Conservation (phyloP, 345 rosid genomes). For the Draba incana region DNA sequence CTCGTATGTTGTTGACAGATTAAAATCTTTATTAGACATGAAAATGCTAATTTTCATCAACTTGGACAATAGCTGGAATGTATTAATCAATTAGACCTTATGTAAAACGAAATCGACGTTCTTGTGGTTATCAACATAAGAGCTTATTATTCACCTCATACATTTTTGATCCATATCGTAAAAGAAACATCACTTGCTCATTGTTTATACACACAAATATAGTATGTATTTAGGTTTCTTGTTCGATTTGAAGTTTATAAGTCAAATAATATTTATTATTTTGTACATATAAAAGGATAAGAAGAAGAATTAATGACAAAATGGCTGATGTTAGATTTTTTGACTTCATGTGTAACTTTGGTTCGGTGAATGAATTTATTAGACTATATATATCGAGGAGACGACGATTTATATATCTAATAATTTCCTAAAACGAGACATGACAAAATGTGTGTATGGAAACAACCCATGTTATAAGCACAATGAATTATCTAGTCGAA, state of each 20-base stretch:
- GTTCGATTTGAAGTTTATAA: constrained; percentile 9
- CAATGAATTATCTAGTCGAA: constrained; percentile 30
- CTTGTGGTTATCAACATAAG: constrained; percentile 23
- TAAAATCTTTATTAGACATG: not conserved
- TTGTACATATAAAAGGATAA: constrained; percentile 26
- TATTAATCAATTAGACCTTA: not conserved
- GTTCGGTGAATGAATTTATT: constrained; percentile 25
- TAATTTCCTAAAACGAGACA: constrained; percentile 20
- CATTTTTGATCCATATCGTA: constrained; percentile 9
- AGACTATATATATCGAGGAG: constrained; percentile 2
- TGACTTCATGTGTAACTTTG: constrained; percentile 27
- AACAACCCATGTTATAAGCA: constrained; percentile 37
- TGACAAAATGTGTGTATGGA: constrained; percentile 14
- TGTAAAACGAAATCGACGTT: constrained; percentile 22
- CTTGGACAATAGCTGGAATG: constrained; percentile 5
- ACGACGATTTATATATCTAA: constrained; percentile 5
- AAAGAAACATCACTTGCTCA: constrained; percentile 17
- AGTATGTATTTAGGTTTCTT: constrained; percentile 2
- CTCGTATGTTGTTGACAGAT: not conserved
- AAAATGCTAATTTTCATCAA: constrained; percentile 1
- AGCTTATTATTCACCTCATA: constrained; percentile 19
- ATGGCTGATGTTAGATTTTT: constrained; percentile 31
- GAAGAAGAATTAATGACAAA: constrained; percentile 27
- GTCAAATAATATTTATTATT: constrained; percentile 1
- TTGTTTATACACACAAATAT: constrained; percentile 3